Evolutionary conservation across 805 yeast species (phyloP), one percentile per base, ranked within the genome.

Genomic region (Pachysolen tannophilus): DNA sequence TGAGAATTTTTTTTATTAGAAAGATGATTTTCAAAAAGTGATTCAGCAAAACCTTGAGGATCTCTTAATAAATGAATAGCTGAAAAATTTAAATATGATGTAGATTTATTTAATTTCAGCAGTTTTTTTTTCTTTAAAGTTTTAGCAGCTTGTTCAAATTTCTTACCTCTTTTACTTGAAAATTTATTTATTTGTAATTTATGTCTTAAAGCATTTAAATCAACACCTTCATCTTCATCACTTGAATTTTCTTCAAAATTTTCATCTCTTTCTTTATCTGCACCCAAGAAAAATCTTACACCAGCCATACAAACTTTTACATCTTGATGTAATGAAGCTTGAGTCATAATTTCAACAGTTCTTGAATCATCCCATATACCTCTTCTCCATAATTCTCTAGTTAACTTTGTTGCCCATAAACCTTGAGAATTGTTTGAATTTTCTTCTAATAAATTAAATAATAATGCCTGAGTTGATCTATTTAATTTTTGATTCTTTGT

Each of bases 311-410:
- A 81, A 32, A 92, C 92, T 60, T 92, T 92, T 11, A 69, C 65
- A 49, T 92, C 95, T 11, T 81, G 79, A 51, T 87, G 96, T 42
- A 85, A 60, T 2, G 97, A 86, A 1, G 97, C 97, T 48, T 86
- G 92, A 2, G 94, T 81, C 97, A 92, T 88, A 50, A 92, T 77
- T 58, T 92, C 98, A n/a, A 92, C 95, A 0, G 97, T 82, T 49
- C 97, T 69, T 0, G 95, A 74, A 56, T 92, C 99, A 56, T 87
- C 97, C 99, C 99, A 92, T 39, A 92, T 83, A 52, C 95, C 95
- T 54, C 97, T 73, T 64, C 95, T 75, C 99, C 99, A 92, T 34
- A 92, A 65, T 57, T 92, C 97, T 53, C 97, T 74, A 5, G 97
- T 87, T 38, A 92, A 63, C 50, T 86, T 88, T 3, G 97, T 84